Base-by-base conservation (phyloP, 2,329 filamentous ascomycete genomes). In the Aschersonia sp. region DNA sequence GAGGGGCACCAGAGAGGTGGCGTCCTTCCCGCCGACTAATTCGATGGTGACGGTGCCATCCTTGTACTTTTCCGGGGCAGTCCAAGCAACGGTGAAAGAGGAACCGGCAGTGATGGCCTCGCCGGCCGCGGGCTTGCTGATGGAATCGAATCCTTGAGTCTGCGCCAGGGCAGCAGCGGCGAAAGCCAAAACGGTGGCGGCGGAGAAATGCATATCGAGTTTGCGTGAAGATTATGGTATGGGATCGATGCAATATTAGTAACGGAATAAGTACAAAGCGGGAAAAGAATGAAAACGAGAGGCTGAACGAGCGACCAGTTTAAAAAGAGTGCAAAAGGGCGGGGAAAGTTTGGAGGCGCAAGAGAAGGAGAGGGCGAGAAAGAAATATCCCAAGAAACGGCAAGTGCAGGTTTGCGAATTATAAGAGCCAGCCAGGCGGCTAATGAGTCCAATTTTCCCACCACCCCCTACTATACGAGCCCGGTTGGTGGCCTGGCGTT, bases 111-210 rank as follows among this genome's bases (percentile, higher is more conserved):
- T 47, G 53, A 81, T 53, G 43, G 60, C 51, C 60, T 73, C 61
- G 55, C 63, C 63, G 46, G 65, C 41, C 33, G 56, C 53, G 50
- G 78, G 78, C 50, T 63, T 63, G 55, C 58, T 66, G 59, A 82
- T 66, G 57, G 68, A 61, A 59, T 78, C 69, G 64, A 80, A 82
- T 57, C 70, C 71, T n/a, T 63, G 49, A 45, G 71, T 73, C 64
- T 78, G 74, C 45, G 75, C 76, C 63, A 78, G 74, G 46, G 76
- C 76, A 50, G 76, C 53, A 53, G 62, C 71, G 52, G 68, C 68
- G 53, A 74, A 66, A 58, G 74, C 75, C 65, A 78, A 56, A 54
- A 73, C 53, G 58, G 75, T 63, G 51, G 71, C 63, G 56, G 67
- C 60, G 55, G 71, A 61, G 67, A 72, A 77, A 58, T 68, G 72